phyloP scores from a whole-genome alignment of 116 monocot genomes.

The Trichopus zeylanicus region DNA sequence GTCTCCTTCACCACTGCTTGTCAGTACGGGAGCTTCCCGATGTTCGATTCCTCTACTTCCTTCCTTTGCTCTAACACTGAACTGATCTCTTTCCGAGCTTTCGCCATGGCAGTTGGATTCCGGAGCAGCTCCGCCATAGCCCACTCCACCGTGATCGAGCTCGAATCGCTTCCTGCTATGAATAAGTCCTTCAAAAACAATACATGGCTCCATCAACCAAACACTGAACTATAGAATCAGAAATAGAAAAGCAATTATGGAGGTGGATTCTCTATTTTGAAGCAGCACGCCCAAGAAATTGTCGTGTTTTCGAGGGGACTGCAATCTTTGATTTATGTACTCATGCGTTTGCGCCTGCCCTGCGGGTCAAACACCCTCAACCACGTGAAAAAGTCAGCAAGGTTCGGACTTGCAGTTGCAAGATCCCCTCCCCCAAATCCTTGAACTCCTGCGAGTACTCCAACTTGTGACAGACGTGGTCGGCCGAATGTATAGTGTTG shows the following conservation, averaged over 20 bases:
- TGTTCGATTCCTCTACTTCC: background rate
- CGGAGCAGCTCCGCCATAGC: constrained; percentile 31
- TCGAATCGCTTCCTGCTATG: constrained; percentile 8
- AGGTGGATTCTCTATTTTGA: background rate
- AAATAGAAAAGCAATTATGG: background rate
- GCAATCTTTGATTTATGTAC: constrained; percentile 5
- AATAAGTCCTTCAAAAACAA: constrained; percentile 20
- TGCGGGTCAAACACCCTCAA: constrained; percentile 15
- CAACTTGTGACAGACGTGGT: constrained; percentile 10
- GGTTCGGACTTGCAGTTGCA: constrained; percentile 16
- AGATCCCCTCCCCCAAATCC: background rate
- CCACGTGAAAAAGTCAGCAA: constrained; percentile 20
- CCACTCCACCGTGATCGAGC: constrained; percentile 21
- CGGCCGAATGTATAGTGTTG: constrained; percentile 12
- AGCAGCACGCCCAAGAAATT: constrained; percentile 2
- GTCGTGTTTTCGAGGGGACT: background rate
- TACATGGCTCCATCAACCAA: background rate
- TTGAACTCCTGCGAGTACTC: constrained; percentile 15
- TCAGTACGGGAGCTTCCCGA: background rate
- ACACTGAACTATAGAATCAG: background rate
- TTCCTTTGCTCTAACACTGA: background rate
- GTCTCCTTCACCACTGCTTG: constrained; percentile 5
- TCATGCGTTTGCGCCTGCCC: constrained; percentile 1
- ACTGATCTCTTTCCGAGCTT: constrained; percentile 9
- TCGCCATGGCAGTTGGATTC: constrained; percentile 15